phyloP scores from a whole-genome alignment of 1,139 yeast species.

The Pichia sp. region DNA sequence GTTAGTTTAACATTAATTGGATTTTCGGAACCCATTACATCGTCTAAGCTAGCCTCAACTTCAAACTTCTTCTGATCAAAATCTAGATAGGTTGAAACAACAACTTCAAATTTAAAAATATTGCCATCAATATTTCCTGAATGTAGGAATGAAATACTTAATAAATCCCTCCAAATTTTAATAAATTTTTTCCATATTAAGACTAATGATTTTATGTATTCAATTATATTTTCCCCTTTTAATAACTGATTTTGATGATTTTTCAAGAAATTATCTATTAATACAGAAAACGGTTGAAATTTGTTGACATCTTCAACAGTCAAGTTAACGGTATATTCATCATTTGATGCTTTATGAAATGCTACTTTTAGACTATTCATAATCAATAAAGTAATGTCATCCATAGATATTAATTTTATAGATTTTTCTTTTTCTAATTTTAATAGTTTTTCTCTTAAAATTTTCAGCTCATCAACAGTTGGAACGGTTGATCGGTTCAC shows the following conservation, averaged over 20 bases:
- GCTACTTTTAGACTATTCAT: conserved; percentile 3
- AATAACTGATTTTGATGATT: background rate
- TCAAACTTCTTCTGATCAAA: background rate
- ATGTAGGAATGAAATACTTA: conserved; percentile 9
- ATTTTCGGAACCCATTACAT: conserved; percentile 5
- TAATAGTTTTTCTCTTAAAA: conserved; percentile 3
- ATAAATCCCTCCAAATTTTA: conserved; percentile 15
- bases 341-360: background rate
- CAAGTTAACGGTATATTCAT: background rate
- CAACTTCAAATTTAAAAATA: conserved; percentile 3
- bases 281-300: conserved; percentile 10
- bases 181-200: conserved; percentile 8
- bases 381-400: conserved; percentile 5
- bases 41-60: conserved; percentile 2
- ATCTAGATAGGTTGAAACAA: background rate
- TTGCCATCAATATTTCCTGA: conserved; percentile 1
- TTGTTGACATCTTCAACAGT: background rate
- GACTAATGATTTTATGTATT: conserved; percentile 3
- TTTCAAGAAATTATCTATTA: conserved; percentile 4
- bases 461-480: conserved; percentile 2
- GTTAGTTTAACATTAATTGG: background rate
- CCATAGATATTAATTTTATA: conserved; percentile 2
- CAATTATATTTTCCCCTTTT: background rate
- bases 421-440: conserved; percentile 8
- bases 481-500: conserved; percentile 8